phyloP scores from a whole-genome alignment of 2,329 filamentous ascomycete genomes.

The Botrytis tulipae region DNA sequence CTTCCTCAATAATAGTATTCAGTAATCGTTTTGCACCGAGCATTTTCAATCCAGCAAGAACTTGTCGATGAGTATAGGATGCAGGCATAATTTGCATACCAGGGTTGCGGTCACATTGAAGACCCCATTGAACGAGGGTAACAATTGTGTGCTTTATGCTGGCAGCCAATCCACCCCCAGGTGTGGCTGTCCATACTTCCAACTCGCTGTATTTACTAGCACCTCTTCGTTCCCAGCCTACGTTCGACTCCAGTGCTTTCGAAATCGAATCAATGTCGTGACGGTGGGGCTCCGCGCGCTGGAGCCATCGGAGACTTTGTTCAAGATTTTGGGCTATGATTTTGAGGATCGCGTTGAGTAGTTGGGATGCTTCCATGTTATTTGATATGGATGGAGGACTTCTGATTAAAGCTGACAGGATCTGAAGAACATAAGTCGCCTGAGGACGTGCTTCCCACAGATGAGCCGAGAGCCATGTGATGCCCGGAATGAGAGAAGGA shows the following conservation, averaged over 20 bases:
- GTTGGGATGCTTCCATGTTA: constrained; percentile 58
- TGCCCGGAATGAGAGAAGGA: constrained; percentile 72
- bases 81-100: constrained; percentile 56
- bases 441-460: constrained; percentile 66
- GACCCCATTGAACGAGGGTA: constrained; percentile 64
- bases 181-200: constrained; percentile 61
- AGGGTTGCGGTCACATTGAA: constrained; percentile 44
- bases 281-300: constrained; percentile 63
- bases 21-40: constrained; percentile 62
- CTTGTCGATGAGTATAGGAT: constrained; percentile 69
- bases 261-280: constrained; percentile 70
- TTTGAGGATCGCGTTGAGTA: constrained; percentile 69
- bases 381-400: constrained; percentile 64
- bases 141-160: constrained; percentile 61
- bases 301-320: constrained; percentile 63
- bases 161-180: constrained; percentile 54
- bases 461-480: constrained; percentile 68
- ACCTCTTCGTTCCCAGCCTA: constrained; percentile 58
- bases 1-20: constrained; percentile 63
- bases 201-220: constrained; percentile 65
- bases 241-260: constrained; percentile 58
- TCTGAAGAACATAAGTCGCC: constrained; percentile 66
- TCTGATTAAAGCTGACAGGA: constrained; percentile 70
- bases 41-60: constrained; percentile 59
- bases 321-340: constrained; percentile 69